phyloP scores from a whole-genome alignment of 2,329 filamentous ascomycete genomes.

The Monosporascus ibericus region DNA sequence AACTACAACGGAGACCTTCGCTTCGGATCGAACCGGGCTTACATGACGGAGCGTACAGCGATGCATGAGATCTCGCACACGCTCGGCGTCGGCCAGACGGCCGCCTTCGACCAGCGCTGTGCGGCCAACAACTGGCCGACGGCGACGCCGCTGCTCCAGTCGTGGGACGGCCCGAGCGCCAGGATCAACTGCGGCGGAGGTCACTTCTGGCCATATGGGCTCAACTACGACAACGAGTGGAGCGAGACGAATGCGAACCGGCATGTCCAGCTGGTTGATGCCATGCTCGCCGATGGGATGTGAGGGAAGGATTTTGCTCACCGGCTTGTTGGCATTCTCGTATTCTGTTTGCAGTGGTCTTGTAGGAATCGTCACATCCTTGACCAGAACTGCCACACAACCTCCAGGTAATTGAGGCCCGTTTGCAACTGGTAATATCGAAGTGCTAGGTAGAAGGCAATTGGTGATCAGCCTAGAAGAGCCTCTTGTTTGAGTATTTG shows the following conservation, averaged over 20 bases:
- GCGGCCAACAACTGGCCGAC: constrained; percentile 34
- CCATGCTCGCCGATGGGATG: constrained; percentile 39
- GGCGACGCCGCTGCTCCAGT: constrained; percentile 32
- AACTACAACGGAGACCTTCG: constrained; percentile 40
- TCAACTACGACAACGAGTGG: constrained; percentile 38
- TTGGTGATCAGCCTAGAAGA: too few species aligned
- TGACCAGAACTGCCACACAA: too few species aligned
- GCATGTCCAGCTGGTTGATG: constrained; percentile 36
- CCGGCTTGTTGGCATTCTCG: too few species aligned
- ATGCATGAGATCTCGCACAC: constrained; percentile 44
- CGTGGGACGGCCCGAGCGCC: constrained; percentile 32
- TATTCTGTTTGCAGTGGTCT: too few species aligned
- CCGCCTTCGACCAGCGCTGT: constrained; percentile 32
- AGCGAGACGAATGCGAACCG: constrained; percentile 38
- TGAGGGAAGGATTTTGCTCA: constrained; percentile 1
- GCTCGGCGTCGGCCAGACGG: constrained; percentile 39
- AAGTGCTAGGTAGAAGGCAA: too few species aligned
- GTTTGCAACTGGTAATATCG: too few species aligned
- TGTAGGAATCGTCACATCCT: too few species aligned
- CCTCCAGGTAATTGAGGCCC: too few species aligned
- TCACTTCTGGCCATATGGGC: constrained; percentile 34
- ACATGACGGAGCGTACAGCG: constrained; percentile 43
- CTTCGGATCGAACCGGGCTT: constrained; percentile 37
- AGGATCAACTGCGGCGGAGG: constrained; percentile 28
- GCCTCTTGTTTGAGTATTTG: too few species aligned